Evolutionary conservation across 2,329 filamentous ascomycete genomes (phyloP).

Genomic region (Waltergamsia citrina): DNA sequence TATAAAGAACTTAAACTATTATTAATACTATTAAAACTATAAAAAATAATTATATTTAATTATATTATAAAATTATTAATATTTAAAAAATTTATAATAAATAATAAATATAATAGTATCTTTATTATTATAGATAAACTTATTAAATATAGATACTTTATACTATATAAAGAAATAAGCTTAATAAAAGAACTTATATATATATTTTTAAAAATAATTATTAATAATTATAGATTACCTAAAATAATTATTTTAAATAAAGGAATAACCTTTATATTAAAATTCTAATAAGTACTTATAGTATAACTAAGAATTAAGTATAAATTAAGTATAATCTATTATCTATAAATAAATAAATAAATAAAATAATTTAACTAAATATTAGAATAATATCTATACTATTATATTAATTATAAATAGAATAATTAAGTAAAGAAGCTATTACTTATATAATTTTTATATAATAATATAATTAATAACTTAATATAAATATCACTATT

Average conservation of each 20-base stretch:
- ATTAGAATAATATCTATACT: slow-evolving; percentile 3
- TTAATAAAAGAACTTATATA: slow-evolving; percentile 1
- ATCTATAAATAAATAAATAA: slow-evolving; percentile 4
- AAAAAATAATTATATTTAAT: slow-evolving; percentile 4
- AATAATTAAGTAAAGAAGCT: slow-evolving; percentile 3
- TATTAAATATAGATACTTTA: slow-evolving; percentile 4
- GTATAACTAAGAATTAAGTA: slow-evolving; percentile 3
- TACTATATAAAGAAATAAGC: slow-evolving; percentile 2
- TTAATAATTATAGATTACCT: slow-evolving; percentile 3
- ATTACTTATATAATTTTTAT: slow-evolving; percentile 2
- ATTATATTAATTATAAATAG: slow-evolving; percentile 6
- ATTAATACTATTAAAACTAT: slow-evolving; percentile 4
- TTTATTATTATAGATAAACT: slow-evolving; percentile 4
- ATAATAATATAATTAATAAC: slow-evolving; percentile 3
- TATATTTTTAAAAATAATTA: slow-evolving; percentile 1
- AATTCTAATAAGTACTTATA: slow-evolving; percentile 3
- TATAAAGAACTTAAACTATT: slow-evolving; percentile 7
- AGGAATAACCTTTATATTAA: slow-evolving; percentile 1
- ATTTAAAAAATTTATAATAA: slow-evolving; percentile 5
- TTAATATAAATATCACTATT: slow-evolving; percentile 2
- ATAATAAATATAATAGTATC: slow-evolving; percentile 1
- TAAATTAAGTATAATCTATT: slow-evolving; percentile 4
- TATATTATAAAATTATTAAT: slow-evolving; percentile 6
- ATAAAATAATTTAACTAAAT: slow-evolving; percentile 3
- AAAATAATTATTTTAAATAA: slow-evolving; percentile 4